Evolutionary conservation across 2,329 filamentous ascomycete species (phyloP).

Genomic region (Diaporthe aspalathi): DNA sequence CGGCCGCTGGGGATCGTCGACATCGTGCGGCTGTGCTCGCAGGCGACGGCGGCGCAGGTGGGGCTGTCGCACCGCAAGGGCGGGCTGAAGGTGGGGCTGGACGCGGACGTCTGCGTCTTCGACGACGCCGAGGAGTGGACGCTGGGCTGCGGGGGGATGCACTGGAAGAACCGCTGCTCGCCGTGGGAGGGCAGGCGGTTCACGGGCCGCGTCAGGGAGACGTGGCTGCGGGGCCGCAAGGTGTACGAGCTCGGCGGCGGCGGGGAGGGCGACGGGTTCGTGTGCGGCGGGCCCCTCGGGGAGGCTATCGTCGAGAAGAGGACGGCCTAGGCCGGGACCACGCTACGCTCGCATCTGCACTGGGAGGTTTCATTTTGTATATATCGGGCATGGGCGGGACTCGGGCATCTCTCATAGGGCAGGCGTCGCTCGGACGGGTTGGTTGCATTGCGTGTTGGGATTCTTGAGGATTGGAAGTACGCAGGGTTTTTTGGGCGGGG

Average conservation of each 20-base stretch:
- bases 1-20: constrained; percentile 71
- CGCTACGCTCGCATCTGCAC: neutral
- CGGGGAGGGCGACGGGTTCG: constrained; percentile 62
- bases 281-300: constrained; percentile 60
- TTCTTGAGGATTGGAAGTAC: neutral
- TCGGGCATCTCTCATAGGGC: neutral
- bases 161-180: constrained; percentile 93
- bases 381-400: neutral
- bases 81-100: constrained; percentile 81
- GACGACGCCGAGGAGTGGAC: constrained; percentile 85
- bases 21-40: constrained; percentile 85
- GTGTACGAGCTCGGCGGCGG: constrained; percentile 79
- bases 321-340: constrained; percentile 49
- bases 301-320: constrained; percentile 71
- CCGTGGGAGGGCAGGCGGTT: constrained; percentile 88
- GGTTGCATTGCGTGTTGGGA: constrained; percentile 23
- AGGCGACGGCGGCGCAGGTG: constrained; percentile 89
- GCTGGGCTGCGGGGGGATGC: constrained; percentile 81
- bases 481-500: neutral
- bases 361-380: neutral
- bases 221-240: constrained; percentile 82
- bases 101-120: constrained; percentile 93
- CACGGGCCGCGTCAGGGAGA: constrained; percentile 82
- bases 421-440: constrained; percentile 11
- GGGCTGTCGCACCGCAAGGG: constrained; percentile 86